Conservation (phyloP, 345 rosid species). For the Ceriops zippeliana region DNA sequence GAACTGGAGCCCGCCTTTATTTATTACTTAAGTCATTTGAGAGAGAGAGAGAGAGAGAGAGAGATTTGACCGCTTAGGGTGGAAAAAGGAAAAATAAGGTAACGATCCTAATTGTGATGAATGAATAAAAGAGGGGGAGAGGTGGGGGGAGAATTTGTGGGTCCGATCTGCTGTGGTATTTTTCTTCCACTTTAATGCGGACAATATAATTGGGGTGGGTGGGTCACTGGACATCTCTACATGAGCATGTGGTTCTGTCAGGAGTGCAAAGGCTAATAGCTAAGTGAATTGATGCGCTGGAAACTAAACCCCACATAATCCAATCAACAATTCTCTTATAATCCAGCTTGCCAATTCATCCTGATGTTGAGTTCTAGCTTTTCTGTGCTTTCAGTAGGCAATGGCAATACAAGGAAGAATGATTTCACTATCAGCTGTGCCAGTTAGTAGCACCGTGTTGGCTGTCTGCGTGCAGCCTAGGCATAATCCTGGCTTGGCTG, state of each 20-base stretch:
- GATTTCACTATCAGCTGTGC: no score
- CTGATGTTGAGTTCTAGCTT: neutral
- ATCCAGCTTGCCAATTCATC: neutral
- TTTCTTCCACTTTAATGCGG: slow-evolving; percentile 52
- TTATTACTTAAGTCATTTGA: neutral
- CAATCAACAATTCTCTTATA: neutral
- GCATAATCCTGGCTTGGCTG: no score
- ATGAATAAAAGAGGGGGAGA: neutral
- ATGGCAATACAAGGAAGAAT: no score
- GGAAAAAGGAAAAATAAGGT: neutral
- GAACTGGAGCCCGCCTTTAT: slow-evolving; percentile 25
- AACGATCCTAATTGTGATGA: neutral
- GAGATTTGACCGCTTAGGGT: neutral
- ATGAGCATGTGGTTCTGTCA: slow-evolving; percentile 82
- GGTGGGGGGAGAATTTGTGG: slow-evolving; percentile 24
- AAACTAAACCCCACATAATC: slow-evolving; percentile 17
- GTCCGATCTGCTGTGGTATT: slow-evolving; percentile 37
- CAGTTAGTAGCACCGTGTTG: no score
- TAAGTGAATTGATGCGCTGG: slow-evolving; percentile 37
- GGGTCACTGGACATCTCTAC: slow-evolving; percentile 37
- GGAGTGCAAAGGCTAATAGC: slow-evolving; percentile 22
- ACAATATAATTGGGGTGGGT: slow-evolving; percentile 62
- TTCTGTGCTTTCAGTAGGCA: neutral
- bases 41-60: slow-evolving; percentile 6
- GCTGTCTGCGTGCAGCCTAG: no score